Conservation (phyloP, 139 green algal species). For the Chlorella sp. region DNA sequence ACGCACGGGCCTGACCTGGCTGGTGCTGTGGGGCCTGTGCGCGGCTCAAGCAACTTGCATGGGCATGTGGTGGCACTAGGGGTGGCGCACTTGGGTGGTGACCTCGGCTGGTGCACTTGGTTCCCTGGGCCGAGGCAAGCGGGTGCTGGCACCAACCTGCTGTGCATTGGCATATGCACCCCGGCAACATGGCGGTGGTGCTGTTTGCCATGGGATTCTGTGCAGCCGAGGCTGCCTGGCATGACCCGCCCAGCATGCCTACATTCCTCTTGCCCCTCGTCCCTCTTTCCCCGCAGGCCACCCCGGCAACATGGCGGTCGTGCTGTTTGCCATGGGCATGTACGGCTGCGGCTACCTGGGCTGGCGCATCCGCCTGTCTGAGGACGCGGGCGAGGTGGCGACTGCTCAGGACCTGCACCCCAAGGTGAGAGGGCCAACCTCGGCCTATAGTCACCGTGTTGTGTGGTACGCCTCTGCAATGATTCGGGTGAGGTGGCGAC, state of each 20-base stretch:
- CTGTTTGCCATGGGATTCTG: neutral
- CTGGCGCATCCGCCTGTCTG: constrained; percentile 65
- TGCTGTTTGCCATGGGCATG: constrained; percentile 53
- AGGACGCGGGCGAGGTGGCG: constrained; percentile 53
- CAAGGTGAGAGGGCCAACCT: constrained; percentile 42
- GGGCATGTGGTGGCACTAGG: no score
- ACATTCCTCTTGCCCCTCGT: neutral
- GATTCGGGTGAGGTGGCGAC: constrained; percentile 54
- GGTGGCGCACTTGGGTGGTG: no score
- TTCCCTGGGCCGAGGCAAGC: no score
- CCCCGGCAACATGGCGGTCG: constrained; percentile 80
- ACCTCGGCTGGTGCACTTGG: no score
- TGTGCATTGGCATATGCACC: neutral
- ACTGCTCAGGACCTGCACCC: constrained; percentile 81
- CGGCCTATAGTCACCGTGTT: no score
- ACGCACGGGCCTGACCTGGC: no score
- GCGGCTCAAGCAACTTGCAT: no score
- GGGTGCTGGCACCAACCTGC: neutral
- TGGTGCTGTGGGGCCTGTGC: no score
- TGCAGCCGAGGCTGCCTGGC: neutral
- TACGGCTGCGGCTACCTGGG: constrained; percentile 64
- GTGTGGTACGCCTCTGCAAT: constrained; percentile 58
- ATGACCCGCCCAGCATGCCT: no score
- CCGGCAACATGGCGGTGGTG: neutral
- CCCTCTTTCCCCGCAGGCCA: constrained; percentile 56